Evolutionary conservation across 2,329 filamentous ascomycete genomes (phyloP), one percentile per base, ranked within the genome.

Genomic region (Aspergillus chevalieri): DNA sequence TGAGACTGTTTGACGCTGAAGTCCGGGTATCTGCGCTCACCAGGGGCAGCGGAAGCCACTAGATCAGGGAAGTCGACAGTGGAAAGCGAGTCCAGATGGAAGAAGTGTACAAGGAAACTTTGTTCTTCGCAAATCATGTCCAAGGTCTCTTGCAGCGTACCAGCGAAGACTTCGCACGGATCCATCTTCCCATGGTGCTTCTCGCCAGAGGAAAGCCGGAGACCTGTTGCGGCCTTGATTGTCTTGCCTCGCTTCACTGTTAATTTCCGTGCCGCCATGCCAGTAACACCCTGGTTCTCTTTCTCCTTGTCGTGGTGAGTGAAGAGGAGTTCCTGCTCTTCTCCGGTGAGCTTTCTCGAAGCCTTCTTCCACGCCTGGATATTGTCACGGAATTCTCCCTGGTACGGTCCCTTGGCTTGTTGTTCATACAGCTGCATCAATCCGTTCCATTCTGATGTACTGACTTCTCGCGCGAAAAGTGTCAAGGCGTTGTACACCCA

Each of bases 81-180:
- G 60, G 90, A 85, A 24, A 92, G 77, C 2, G 89, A 94, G n/a
- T 86, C 88, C 22, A 93, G 83, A 60, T 97, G 92, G 78, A 97
- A 97, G 68, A 96, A 93, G 59, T 95, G 89, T n/a, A 95, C 84
- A 44, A 96, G 78, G 65, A 97, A 98, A 65, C 96, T 97, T 67
- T 98, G 92, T 70, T 98, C 93, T 67, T 92, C 91, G 58, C 89
- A 85, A 51, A 96, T 84, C 49, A 95, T 78, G 5, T 86, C 88
- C 42, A 91, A 74, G 55, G 93, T 81, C 61, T 96, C 89, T 50
- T 93, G 86, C 53, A 96, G 72, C 10, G 89, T 83, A 34, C 84
- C 84, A 0, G 82, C 78, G 68, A 97, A 95, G 2, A 89, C 83
- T 68, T 95, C 90, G 58, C 84, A 92, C 0, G 88, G 83, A 57